Evolutionary conservation across 2,329 filamentous ascomycete species (phyloP).

Genomic region (Cladobotryum protrusum): DNA sequence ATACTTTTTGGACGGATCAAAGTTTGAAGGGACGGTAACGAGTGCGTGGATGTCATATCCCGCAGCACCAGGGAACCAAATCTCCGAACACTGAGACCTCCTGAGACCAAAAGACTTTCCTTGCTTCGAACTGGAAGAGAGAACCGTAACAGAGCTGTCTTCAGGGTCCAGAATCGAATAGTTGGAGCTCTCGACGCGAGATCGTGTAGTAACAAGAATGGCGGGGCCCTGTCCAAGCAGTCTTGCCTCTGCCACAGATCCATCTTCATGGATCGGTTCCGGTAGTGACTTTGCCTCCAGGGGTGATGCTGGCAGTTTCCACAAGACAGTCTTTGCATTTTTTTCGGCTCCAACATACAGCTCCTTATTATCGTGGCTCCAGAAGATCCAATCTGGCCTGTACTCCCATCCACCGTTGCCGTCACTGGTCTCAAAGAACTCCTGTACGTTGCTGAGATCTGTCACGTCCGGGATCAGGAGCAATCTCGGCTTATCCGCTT

Average conservation of each 20-base stretch:
- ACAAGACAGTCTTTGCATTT: slow-evolving; percentile 55
- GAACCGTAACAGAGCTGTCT: slow-evolving; percentile 28
- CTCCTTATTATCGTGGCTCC: slow-evolving; percentile 53
- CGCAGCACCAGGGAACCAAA: slow-evolving; percentile 62
- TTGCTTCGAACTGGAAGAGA: slow-evolving; percentile 60
- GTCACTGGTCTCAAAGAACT: slow-evolving; percentile 56
- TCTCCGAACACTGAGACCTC: slow-evolving; percentile 55
- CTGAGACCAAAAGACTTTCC: slow-evolving; percentile 63
- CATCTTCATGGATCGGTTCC: slow-evolving; percentile 43
- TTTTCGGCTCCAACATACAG: slow-evolving; percentile 72
- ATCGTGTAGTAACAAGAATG: slow-evolving; percentile 62
- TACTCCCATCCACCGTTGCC: slow-evolving; percentile 58
- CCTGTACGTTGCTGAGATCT: slow-evolving; percentile 51
- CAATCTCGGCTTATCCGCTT: slow-evolving; percentile 65
- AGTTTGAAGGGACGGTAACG: slow-evolving; percentile 58
- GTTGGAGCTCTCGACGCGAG: slow-evolving; percentile 64
- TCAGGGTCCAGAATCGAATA: slow-evolving; percentile 55
- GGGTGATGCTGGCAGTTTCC: slow-evolving; percentile 53
- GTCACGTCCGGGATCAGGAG: slow-evolving; percentile 57
- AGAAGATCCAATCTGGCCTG: slow-evolving; percentile 50
- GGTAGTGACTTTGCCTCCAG: slow-evolving; percentile 43
- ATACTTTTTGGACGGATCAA: slow-evolving; percentile 65
- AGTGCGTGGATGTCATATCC: slow-evolving; percentile 64
- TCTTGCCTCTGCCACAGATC: slow-evolving; percentile 48
- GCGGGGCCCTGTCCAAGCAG: slow-evolving; percentile 41